Evolutionary conservation across 1,284 basidiomycete genomes (phyloP), one percentile per base, ranked within the genome.

Genomic region (Ustilago hordei): DNA sequence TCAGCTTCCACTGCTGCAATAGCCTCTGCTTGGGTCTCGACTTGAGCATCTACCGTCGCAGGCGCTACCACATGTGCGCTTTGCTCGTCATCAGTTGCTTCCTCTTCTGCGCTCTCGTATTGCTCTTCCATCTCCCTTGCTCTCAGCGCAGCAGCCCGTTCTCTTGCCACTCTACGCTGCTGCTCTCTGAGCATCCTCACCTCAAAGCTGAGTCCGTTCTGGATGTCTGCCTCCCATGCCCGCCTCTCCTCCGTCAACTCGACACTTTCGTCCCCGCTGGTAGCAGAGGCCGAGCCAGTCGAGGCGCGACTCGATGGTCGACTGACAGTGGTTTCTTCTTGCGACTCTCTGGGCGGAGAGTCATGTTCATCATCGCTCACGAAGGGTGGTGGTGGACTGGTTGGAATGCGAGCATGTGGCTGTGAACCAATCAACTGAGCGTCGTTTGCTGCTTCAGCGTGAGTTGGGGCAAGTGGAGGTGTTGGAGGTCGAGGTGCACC

Each of bases 311-410:
- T 73, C 4, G 39, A 59, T 4, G 60, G 50, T 4, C 54, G 52
- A 39, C 55, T 58, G 32, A 32, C 31, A 31, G 13, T 52, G 1
- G 62, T 3, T 41, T 58, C 55, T 7, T 53, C 47, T 53, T 50
- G 34, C 15, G 60, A 55, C 45, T 28, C 32, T 54, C 48, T 34
- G 1, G 19, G 19, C 6, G 6, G 8, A 8, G 50, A 34, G 8
- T 75, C 73, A 23, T 73, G 66, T 52, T 70, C 67, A 9, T 75
- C 68, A 31, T 81, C 81, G 43, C 73, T 81, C 23, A 67, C 52
- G 54, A 83, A 83, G 7, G 81, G 58, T 13, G 81, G 81, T 52
- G 81, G 81, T 5, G 81, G 81, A 43, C 80, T 81, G 41, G 61
- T 58, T 2, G 81, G 81, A 2, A 78, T 64, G 0, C 70, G 66